These are phyloP conservation scores for Dothistroma pini DNA, from an alignment of 2,329 filamentous ascomycete genomes.

Conservation along the genomic window DNA sequence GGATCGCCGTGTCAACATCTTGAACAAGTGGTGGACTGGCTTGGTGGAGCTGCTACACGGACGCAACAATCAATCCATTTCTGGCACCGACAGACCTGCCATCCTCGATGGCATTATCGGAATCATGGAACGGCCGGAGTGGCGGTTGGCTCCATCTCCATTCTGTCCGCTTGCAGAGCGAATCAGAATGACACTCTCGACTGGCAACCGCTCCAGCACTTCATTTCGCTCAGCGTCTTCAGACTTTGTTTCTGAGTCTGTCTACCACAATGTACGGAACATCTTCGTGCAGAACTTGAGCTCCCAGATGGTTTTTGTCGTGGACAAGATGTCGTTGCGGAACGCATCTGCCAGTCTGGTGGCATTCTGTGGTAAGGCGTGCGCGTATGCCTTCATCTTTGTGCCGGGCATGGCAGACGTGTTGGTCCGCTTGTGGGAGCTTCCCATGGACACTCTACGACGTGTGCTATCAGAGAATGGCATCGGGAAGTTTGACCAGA, in stretches of 20 bases:
- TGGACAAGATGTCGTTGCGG: slow-evolving; percentile 80
- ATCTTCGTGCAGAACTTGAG: slow-evolving; percentile 80
- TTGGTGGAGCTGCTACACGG: slow-evolving; percentile 79
- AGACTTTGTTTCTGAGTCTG: slow-evolving; percentile 69
- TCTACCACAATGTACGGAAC: slow-evolving; percentile 82
- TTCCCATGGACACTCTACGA: slow-evolving; percentile 65
- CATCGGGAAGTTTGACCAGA: slow-evolving; percentile 53
- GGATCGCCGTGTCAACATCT: slow-evolving; percentile 71
- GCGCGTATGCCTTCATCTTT: slow-evolving; percentile 91
- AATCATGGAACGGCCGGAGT: slow-evolving; percentile 86
- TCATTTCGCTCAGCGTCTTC: slow-evolving; percentile 55
- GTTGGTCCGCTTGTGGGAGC: slow-evolving; percentile 74
- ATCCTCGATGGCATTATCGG: slow-evolving; percentile 74
- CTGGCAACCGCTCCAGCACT: slow-evolving; percentile 51
- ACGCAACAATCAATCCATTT: slow-evolving; percentile 69
- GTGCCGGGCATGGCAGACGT: slow-evolving; percentile 82
- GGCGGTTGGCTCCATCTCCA: slow-evolving; percentile 68
- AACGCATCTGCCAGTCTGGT: slow-evolving; percentile 65
- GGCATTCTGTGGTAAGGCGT: slow-evolving; percentile 84
- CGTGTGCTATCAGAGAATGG: slow-evolving; percentile 68
- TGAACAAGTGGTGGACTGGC: slow-evolving; percentile 88
- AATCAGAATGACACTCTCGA: slow-evolving; percentile 42
- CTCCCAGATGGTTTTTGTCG: slow-evolving; percentile 79
- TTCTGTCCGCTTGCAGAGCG: slow-evolving; percentile 62
- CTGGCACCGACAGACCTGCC: slow-evolving; percentile 76